Evolutionary conservation across 495 filamentous ascomycete genomes (phyloP).

Genomic region (Xylaria acuta): DNA sequence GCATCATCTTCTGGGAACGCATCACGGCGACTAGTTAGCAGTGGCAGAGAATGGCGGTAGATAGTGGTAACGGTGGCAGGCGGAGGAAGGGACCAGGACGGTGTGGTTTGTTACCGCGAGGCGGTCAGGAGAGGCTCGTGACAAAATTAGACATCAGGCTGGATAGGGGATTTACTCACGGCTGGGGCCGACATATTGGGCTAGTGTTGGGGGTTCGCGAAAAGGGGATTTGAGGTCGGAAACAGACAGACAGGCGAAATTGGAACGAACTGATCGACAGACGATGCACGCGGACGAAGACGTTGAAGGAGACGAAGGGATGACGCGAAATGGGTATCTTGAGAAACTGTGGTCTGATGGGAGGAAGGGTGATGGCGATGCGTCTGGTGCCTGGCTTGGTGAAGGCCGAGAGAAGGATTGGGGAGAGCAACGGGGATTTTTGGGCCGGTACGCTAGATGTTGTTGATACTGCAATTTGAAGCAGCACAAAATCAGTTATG

Average conservation of each 20-base stretch:
- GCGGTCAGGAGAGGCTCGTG: conserved; percentile 28
- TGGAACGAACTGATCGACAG: conserved; percentile 35
- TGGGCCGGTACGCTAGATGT: conserved; percentile 21
- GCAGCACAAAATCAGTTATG: conserved; percentile 23
- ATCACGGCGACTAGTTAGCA: conserved; percentile 45
- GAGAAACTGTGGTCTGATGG: conserved; percentile 15
- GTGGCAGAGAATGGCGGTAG: conserved; percentile 4
- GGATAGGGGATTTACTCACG: conserved; percentile 45
- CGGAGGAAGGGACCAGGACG: conserved; percentile 27
- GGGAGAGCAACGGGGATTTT: conserved; percentile 22
- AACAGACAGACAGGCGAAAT: conserved; percentile 21
- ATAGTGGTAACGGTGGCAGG: conserved; percentile 3
- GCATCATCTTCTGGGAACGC: conserved; percentile 82
- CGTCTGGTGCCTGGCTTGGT: conserved; percentile 22
- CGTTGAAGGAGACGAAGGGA: conserved; percentile 1
- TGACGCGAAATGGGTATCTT: conserved; percentile 29
- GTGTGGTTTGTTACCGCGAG: conserved; percentile 24
- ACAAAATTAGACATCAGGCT: conserved; percentile 24
- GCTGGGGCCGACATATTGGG: conserved; percentile 49
- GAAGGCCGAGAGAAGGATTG: conserved; percentile 26
- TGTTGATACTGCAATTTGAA: conserved; percentile 28
- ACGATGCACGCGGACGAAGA: conserved; percentile 9
- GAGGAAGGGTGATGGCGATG: conserved; percentile 21
- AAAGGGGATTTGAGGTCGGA: conserved; percentile 33
- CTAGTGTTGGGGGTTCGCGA: conserved; percentile 36